These are phyloP conservation scores for Globisporangium cederbergense DNA, from an alignment of 352 stramenopile species.

Conservation along the genomic window DNA sequence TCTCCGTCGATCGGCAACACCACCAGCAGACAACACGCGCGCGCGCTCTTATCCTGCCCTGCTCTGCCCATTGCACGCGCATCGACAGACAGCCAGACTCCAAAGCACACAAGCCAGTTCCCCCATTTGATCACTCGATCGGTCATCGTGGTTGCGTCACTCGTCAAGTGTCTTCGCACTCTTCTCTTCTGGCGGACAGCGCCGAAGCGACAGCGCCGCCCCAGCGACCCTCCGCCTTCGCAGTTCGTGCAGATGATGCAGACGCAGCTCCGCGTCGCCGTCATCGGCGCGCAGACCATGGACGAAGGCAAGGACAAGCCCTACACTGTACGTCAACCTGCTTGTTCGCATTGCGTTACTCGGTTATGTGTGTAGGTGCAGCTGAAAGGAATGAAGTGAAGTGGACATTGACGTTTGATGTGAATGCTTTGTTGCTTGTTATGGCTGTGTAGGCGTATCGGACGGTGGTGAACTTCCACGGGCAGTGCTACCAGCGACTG, in stretches of 20 bases:
- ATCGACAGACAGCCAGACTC: background rate
- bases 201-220: background rate
- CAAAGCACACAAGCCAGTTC: background rate
- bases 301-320: constrained; percentile 28
- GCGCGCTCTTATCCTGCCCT: too few species aligned
- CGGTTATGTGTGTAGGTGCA: background rate
- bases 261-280: constrained; percentile 49
- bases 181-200: constrained; percentile 6
- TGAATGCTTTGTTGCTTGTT: background rate
- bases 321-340: constrained; percentile 40
- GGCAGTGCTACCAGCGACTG: constrained; percentile 64
- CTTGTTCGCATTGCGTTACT: background rate
- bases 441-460: constrained; percentile 48
- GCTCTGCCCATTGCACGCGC: background rate
- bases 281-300: constrained; percentile 63
- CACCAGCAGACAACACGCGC: background rate
- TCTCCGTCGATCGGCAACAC: background rate
- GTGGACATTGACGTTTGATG: background rate
- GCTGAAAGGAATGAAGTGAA: background rate
- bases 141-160: constrained; percentile 7
- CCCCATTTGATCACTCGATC: background rate
- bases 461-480: constrained; percentile 61
- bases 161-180: background rate
- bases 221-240: background rate
- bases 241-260: constrained; percentile 18